Evolutionary conservation across 345 rosid genomes (phyloP).

Genomic region (Mercurialis annua): DNA sequence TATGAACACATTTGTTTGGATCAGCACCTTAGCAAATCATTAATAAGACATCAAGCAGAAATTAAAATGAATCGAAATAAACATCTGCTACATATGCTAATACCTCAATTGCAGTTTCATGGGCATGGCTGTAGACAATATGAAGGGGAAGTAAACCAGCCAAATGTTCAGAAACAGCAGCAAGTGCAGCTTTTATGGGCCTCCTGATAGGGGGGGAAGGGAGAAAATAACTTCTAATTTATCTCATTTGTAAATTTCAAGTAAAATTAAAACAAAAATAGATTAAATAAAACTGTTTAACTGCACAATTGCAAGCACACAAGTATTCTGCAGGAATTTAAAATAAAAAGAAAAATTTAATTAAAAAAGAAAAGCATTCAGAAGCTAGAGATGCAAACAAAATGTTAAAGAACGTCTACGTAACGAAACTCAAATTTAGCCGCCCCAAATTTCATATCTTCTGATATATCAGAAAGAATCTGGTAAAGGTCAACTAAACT

Average conservation of each 20-base stretch:
- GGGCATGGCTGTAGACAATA: slow-evolving; percentile 91
- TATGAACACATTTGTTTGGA: background rate
- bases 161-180: slow-evolving; percentile 89
- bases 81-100: background rate
- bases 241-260: background rate
- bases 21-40: background rate
- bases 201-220: slow-evolving; percentile 39
- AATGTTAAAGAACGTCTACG: background rate
- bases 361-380: background rate
- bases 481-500: background rate
- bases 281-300: background rate
- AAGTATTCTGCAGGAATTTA: background rate
- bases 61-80: background rate
- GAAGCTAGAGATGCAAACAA: background rate
- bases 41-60: slow-evolving; percentile 11
- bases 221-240: background rate
- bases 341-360: background rate
- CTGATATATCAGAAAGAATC: background rate
- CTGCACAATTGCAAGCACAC: background rate
- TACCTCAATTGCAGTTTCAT: slow-evolving; percentile 96
- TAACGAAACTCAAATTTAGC: background rate
- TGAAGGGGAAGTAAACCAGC: slow-evolving; percentile 98
- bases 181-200: slow-evolving; percentile 85
- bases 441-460: background rate
- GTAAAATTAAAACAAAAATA: background rate